phyloP scores from a whole-genome alignment of 2,329 filamentous ascomycete species.

The Colletotrichum sidae region DNA sequence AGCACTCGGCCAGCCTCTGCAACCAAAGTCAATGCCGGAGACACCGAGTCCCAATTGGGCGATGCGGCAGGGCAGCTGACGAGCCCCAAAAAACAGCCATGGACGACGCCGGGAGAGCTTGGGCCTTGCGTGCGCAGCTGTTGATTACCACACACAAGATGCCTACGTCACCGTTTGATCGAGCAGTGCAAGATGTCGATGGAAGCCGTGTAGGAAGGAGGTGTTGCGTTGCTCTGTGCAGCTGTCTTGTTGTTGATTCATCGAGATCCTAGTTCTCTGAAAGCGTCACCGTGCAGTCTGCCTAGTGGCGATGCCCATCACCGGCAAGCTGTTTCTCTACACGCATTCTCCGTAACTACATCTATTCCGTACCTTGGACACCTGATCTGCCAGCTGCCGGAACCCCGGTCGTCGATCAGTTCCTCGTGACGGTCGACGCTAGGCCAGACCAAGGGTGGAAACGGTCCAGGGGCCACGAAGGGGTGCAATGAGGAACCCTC shows the following conservation, averaged over 20 bases:
- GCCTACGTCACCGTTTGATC: too few relatives aligned
- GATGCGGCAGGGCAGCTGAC: slow-evolving; percentile 19
- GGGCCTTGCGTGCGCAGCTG: too few relatives aligned
- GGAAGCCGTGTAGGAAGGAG: too few relatives aligned
- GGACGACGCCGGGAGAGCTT: slow-evolving; percentile 1
- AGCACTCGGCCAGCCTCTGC: slow-evolving; percentile 12
- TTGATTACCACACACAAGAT: too few relatives aligned
- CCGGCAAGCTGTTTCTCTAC: too few relatives aligned
- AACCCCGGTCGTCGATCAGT: slow-evolving; percentile 27
- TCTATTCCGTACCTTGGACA: slow-evolving; percentile 14
- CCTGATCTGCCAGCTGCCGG: slow-evolving; percentile 32
- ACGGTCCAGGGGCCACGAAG: too few relatives aligned
- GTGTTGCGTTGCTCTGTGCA: slow-evolving; percentile 5
- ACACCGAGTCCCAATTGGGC: slow-evolving; percentile 20
- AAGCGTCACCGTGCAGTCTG: too few relatives aligned
- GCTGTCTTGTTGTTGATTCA: neutral
- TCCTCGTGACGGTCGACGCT: slow-evolving; percentile 29
- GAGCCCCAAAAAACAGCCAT: slow-evolving; percentile 7
- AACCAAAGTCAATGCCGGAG: slow-evolving; percentile 15
- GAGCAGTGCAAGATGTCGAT: too few relatives aligned
- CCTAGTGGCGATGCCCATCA: too few relatives aligned
- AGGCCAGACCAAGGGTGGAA: slow-evolving; percentile 3
- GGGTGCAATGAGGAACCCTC: too few relatives aligned
- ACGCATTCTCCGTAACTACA: too few relatives aligned
- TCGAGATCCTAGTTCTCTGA: neutral